Percentiles rank a stretch among this genome's conserved stretches.
These are phyloP conservation scores for Chlamydomonas incerta DNA, from an alignment of 139 green algal species.

Conservation along the genomic window DNA sequence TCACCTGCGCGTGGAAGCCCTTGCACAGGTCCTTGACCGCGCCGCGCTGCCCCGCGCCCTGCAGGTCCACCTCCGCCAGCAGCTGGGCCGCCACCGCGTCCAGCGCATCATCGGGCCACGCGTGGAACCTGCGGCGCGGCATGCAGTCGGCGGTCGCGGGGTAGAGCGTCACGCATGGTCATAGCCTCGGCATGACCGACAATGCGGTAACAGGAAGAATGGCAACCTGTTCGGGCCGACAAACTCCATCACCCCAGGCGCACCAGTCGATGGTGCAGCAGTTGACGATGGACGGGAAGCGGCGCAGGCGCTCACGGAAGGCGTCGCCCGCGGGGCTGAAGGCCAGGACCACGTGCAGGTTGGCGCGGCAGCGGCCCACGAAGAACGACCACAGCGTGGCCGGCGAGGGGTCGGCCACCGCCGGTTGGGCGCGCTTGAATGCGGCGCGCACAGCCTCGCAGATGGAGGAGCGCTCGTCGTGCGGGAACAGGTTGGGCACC, in stretches of 20 bases:
- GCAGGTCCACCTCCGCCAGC: slow-evolving; percentile 51
- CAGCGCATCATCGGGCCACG: slow-evolving; percentile 63
- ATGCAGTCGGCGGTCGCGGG: no score
- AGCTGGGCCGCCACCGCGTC: slow-evolving; percentile 70
- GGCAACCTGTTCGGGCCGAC: no score
- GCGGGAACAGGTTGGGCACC: slow-evolving; percentile 81
- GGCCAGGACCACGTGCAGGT: slow-evolving; percentile 79
- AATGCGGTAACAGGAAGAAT: no score
- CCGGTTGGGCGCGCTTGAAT: background rate
- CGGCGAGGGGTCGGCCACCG: background rate
- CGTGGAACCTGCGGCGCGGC: slow-evolving; percentile 60
- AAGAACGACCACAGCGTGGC: slow-evolving; percentile 68
- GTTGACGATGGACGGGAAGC: slow-evolving; percentile 75
- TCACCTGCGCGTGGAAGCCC: slow-evolving; percentile 49
- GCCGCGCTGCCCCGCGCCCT: background rate
- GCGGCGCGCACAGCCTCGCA: slow-evolving; percentile 56
- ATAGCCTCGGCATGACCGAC: no score
- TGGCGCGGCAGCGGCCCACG: slow-evolving; percentile 59
- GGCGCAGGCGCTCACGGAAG: slow-evolving; percentile 65
- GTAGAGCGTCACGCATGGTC: no score
- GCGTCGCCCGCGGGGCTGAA: slow-evolving; percentile 69
- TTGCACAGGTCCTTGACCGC: slow-evolving; percentile 61
- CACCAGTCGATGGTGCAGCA: slow-evolving; percentile 73
- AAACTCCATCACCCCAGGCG: no score
- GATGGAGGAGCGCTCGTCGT: slow-evolving; percentile 77